Evolutionary conservation across 2,329 filamentous ascomycete genomes (phyloP), one percentile per base, ranked within the genome.

Genomic region (Colletotrichum tabaci): DNA sequence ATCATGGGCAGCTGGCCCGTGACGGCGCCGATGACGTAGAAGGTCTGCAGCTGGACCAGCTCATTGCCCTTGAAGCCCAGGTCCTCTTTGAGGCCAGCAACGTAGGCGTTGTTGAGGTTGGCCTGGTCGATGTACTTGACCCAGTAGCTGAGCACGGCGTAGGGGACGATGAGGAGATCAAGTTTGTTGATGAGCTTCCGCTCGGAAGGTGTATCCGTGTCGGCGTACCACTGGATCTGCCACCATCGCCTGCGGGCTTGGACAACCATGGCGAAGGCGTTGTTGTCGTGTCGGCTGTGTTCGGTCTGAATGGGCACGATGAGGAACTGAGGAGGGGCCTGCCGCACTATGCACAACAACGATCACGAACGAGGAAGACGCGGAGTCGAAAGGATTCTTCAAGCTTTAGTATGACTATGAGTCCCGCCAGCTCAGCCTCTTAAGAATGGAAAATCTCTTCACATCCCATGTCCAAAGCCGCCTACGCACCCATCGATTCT

Each of bases 181-280:
- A 85, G 74, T 72, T 84, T 85, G 68, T 82, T 79, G 7, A 85
- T 74, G 38, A 85, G 83, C 13, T 73, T 77, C 3, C 80, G 77
- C 72, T 85, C 83, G 55, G 82, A 80, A 0, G 81, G 80, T 0
- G 80, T 87, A 71, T 90, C 88, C 9, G 84, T 79, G 40, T 83
- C 79, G 7, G 85, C 78, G 76, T 84, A 88, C 87, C 86, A 88
- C 66, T 85, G 81, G 67, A 83, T 76, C 9, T 83, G 76, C 68
- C 80, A 82, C 81, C 81, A 83, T 67, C 79, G 80, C 69, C 53
- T 55, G 23, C 69, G 69, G 23, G 65, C 46, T 38, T 68, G 69
- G 26, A 68, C 66, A 10, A 55, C 53, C 69, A 72, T 72, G 52
- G 30, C 40, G 21, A 9, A 15, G 18, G 18, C 4, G 7, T 15